Evolutionary conservation across 2,329 filamentous ascomycete species (phyloP).

Genomic region (Xylaria sp.): DNA sequence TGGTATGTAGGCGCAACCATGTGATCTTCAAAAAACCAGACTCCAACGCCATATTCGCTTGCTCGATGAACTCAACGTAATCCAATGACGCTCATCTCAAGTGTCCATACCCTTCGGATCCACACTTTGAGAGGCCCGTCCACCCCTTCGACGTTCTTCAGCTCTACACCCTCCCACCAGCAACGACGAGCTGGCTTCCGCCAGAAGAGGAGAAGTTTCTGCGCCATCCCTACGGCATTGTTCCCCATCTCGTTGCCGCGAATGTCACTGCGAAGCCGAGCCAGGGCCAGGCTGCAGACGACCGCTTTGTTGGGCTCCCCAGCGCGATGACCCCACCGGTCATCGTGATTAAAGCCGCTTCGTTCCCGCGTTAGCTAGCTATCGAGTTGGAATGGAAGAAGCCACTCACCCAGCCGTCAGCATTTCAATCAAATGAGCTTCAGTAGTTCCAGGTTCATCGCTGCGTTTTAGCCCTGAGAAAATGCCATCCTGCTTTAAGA

Average conservation of each 20-base stretch:
- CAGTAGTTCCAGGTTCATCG: slow-evolving; percentile 94
- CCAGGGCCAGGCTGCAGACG: slow-evolving; percentile 94
- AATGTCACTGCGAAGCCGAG: slow-evolving; percentile 91
- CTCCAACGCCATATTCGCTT: slow-evolving; percentile 42
- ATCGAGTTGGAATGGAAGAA: slow-evolving; percentile 1
- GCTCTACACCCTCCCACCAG: slow-evolving; percentile 98
- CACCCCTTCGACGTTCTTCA: slow-evolving; percentile 88
- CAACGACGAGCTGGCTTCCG: slow-evolving; percentile 94
- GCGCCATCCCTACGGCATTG: slow-evolving; percentile 94
- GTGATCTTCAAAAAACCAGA: slow-evolving; percentile 30
- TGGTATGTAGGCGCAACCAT: slow-evolving; percentile 29
- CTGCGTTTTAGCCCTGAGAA: slow-evolving; percentile 95
- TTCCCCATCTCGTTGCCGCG: slow-evolving; percentile 78
- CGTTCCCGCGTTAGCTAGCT: slow-evolving; percentile 35
- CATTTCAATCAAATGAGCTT: slow-evolving; percentile 99
- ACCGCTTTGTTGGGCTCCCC: slow-evolving; percentile 98
- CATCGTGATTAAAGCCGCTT: slow-evolving; percentile 96
- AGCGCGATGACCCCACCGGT: slow-evolving; percentile 95
- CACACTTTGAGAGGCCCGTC: slow-evolving; percentile 95
- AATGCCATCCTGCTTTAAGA: slow-evolving; percentile 91
- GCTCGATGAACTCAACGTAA: slow-evolving; percentile 65
- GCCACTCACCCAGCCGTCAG: slow-evolving; percentile 88
- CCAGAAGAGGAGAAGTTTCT: slow-evolving; percentile 98
- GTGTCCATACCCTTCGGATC: slow-evolving; percentile 97
- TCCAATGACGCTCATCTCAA: slow-evolving; percentile 97